phyloP scores from a whole-genome alignment of 192 early-diverging fungal species.

The Coemansia sp. region DNA sequence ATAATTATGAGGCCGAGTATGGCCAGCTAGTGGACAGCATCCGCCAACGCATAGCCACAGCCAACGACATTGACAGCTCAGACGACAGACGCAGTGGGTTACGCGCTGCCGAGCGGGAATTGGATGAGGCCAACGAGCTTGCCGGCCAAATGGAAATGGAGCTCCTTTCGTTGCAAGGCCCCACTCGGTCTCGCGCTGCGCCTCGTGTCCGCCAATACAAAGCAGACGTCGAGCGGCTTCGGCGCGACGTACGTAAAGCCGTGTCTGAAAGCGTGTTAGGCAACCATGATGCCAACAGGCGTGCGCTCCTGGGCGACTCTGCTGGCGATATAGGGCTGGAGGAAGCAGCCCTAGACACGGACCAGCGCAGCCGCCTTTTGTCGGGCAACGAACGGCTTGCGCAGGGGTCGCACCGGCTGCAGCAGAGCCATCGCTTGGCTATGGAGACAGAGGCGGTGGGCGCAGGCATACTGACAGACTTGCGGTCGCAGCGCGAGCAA shows the following conservation, averaged over 20 bases:
- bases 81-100: conserved; percentile 1
- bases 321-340: conserved; percentile 55
- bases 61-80: background rate
- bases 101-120: conserved; percentile 71
- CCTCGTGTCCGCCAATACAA: conserved; percentile 74
- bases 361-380: conserved; percentile 79
- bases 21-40: background rate
- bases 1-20: conserved; percentile 15
- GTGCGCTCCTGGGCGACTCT: conserved; percentile 62
- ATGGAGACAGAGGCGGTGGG: conserved; percentile 91
- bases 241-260: conserved; percentile 63
- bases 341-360: conserved; percentile 38
- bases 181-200: conserved; percentile 66
- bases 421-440: conserved; percentile 87
- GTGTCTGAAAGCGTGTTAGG: conserved; percentile 17
- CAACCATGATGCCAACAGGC: conserved; percentile 55
- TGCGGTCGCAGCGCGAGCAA: conserved; percentile 89
- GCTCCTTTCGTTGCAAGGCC: conserved; percentile 69
- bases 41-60: conserved; percentile 1
- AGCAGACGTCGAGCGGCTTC: conserved; percentile 76
- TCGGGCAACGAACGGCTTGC: conserved; percentile 86
- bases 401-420: conserved; percentile 75
- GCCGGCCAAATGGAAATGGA: conserved; percentile 96
- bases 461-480: conserved; percentile 76
- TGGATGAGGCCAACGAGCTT: conserved; percentile 91